Evolutionary conservation across 1,284 basidiomycete species (phyloP), one percentile per base, ranked within the genome.

Genomic region (Cryptococcus amylolentus): DNA sequence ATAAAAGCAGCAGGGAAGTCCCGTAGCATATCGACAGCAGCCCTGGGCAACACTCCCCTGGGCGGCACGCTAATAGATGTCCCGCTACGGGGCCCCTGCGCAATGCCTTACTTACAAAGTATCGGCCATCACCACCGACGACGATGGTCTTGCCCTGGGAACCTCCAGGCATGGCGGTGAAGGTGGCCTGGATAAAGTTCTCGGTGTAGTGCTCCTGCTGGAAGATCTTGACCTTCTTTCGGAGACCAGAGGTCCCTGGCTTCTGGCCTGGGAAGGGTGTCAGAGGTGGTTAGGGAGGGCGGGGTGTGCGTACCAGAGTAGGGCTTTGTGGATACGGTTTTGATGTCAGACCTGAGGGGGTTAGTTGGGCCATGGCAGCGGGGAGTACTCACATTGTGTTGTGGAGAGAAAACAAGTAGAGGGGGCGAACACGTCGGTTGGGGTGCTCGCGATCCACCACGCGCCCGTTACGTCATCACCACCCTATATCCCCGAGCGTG

Each of bases 151-250:
- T 79, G 56, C 79, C 80, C 63, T 79, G 70, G 9, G 80, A 82
- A 39, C 86, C 91, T 60, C 87, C 81, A 49, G 87, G 84, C 79
- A 98, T 91, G 55, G 93, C 89, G 69, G 91, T 86, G 67, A 98
- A 86, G 78, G 93, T 98, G 66, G 93, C 81, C 79, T 98, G 95
- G 58, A 98, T 78, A 72, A 98, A 98, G 84, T 98, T 98, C 80
- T 98, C 95, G 47, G 96, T 98, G 82, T 98, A 98, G 81, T 98
- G 86, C 86, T 89, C 83, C 75, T 91, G 75, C 78, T 94, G 88
- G 83, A 93, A 94, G 65, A 94, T 84, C 80, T 91, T 93, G 76
- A 95, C 92, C 72, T 90, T 92, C 82, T 96, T 96, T 70, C 93
- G 84, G 51, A 96, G 84, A 64, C 93, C 93, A 63, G 92, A 96